Base-by-base conservation (phyloP, 352 stramenopile genomes). In the Globisporangium spinosum region DNA sequence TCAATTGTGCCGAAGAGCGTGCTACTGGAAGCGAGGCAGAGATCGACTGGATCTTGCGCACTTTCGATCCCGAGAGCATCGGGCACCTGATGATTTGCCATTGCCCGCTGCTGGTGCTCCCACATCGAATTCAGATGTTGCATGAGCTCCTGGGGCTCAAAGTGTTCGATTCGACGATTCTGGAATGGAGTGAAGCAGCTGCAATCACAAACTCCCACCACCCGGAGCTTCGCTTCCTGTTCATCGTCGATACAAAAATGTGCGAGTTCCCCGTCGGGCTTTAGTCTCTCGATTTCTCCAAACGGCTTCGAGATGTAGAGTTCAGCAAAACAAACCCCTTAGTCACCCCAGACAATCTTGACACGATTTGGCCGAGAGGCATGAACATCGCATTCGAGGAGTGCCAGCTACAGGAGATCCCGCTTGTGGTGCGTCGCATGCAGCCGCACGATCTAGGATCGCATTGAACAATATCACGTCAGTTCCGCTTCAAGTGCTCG, bases 151-250 rank as follows among this genome's bases (percentile, higher is more conserved):
- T 77, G 3, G 64, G 74, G 8, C 49, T 79, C 23, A 70, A 77
- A 47, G 58, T 75, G 22, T 77, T 62, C 58, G 77, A 79, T 49
- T 73, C 70, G 29, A 77, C 70, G 7, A 70, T 79, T 35, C 17
- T 58, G 17, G 9, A 67, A 12, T 79, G 74, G 74, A 17, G 17
- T 20, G 12, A 58, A 10, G 12, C 22, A 4, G 27, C 35, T 12
- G 70, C 71, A 7, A 27, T 62, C n/a, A 51, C 73, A 8, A 58
- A 43, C 25, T 5, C 22, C 9, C 55, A 40, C 3, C 64, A 74
- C 29, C 64, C 47, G 2, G 15, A 40, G 43, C 45, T 77, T 12
- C 27, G 23, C 0, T 73, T 64, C 40, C 10, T 70, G 20, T 51
- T 58, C 5, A 10, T 77, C 13, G 61, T 68, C 1, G 40, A 62